These are phyloP conservation scores for Pleomassaria siparia DNA, from an alignment of 2,329 filamentous ascomycete species.

Conservation along the genomic window DNA sequence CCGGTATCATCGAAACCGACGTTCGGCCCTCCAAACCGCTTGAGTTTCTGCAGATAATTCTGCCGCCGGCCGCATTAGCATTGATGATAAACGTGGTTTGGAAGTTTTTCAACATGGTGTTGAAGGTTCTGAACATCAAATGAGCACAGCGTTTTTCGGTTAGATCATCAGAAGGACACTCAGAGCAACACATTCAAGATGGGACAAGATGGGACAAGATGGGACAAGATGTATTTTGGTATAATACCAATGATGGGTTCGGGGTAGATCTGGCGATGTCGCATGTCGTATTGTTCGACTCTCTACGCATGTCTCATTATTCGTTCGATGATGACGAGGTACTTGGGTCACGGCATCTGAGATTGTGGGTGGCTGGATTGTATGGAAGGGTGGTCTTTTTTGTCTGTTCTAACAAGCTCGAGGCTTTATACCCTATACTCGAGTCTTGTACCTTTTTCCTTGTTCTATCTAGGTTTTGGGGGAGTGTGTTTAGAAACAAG, in stretches of 20 bases:
- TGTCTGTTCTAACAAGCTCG: background rate
- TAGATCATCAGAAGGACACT: background rate
- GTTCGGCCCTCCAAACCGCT: slow-evolving; percentile 42
- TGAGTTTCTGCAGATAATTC: slow-evolving; percentile 50
- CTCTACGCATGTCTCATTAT: no score
- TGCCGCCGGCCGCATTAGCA: slow-evolving; percentile 39
- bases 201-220: background rate
- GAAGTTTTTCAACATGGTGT: slow-evolving; percentile 27
- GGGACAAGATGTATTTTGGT: background rate
- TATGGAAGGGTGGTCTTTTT: background rate
- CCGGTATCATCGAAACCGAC: slow-evolving; percentile 51
- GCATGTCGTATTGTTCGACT: no score
- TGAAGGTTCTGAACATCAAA: slow-evolving; percentile 9
- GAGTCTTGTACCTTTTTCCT: background rate
- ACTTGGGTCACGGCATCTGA: background rate
- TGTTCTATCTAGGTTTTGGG: background rate
- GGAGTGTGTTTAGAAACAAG: background rate
- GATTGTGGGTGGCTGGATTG: background rate
- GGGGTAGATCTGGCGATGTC: no score
- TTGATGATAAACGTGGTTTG: slow-evolving; percentile 38
- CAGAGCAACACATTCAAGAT: background rate
- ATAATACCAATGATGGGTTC: background rate
- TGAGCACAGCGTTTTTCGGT: background rate
- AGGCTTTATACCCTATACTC: slow-evolving; percentile 8
- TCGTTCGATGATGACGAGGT: background rate